Conservation (phyloP, 345 rosid species). For the Aquilaria malaccensis region DNA sequence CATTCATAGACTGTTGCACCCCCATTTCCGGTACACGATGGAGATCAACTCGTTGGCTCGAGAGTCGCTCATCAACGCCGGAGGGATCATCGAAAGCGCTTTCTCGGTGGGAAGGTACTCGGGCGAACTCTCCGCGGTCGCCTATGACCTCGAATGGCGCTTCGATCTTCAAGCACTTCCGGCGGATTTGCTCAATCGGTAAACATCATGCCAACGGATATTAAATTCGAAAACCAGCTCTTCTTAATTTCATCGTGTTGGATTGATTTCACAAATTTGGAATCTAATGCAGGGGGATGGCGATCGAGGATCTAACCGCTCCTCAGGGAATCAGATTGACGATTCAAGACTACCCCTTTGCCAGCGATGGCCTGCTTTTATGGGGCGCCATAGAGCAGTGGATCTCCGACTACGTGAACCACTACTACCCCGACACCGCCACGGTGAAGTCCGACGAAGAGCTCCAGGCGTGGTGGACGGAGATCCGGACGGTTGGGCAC, state of each 20-base stretch:
- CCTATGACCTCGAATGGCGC: constrained; percentile 42
- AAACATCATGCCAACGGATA: not conserved
- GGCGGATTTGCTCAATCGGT: constrained; percentile 46
- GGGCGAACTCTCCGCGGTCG: constrained; percentile 37
- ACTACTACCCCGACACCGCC: constrained; percentile 31
- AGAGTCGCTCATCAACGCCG: constrained; percentile 36
- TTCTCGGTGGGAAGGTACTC: constrained; percentile 46
- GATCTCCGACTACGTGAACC: constrained; percentile 40
- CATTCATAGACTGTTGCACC: constrained; percentile 38
- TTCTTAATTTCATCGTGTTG: too few species aligned
- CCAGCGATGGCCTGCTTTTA: constrained; percentile 44
- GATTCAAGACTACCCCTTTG: constrained; percentile 53
- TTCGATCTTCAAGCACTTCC: constrained; percentile 51
- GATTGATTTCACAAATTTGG: not conserved
- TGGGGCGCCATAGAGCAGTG: constrained; percentile 43
- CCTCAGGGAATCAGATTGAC: constrained; percentile 48
- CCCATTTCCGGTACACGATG: constrained; percentile 67
- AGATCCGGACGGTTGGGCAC: constrained; percentile 43
- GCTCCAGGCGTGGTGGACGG: constrained; percentile 56
- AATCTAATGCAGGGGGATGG: constrained; percentile 37
- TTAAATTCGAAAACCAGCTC: too few species aligned
- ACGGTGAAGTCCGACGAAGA: constrained; percentile 29
- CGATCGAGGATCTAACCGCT: constrained; percentile 35
- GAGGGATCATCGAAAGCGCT: constrained; percentile 41
- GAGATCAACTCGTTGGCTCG: constrained; percentile 65